Base-by-base conservation (phyloP, 2,329 filamentous ascomycete genomes). In the Fusarium guadeloupense region DNA sequence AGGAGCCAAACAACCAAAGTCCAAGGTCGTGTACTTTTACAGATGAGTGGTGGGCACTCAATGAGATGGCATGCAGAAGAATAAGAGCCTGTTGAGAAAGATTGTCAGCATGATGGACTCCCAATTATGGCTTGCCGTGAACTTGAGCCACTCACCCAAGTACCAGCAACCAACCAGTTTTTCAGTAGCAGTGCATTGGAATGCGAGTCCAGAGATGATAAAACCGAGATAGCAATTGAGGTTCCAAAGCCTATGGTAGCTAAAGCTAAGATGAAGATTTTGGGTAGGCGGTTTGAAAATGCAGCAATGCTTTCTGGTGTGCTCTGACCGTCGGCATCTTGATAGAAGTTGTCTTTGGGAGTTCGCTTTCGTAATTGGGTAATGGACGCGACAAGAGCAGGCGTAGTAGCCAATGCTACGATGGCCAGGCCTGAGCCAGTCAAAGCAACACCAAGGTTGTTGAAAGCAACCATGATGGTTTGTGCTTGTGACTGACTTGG, bases 311-410 rank as follows among this genome's bases (percentile, higher is more conserved):
- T 86, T 69, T 89, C 86, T 34, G 84, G 80, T 0, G 86, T 89
- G 26, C 88, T 89, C 61, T 83, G 80, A 42, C 90, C 90, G 74
- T 93, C 90, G 59, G 81, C 76, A 69, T 93, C 90, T 65, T 87
- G 78, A 69, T 93, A 93, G 12, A 81, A 77, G 10, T 81, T 75
- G 34, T 82, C 77, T 53, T 75, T 76, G 9, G 76, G 73, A 5
- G 69, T 70, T 20, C 73, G 72, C 33, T 71, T 67, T 26, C 72
- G 74, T 30, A 74, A 54, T 54, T 80, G 78, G 26, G 64, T 63
- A 39, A 73, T 30, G 30, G 77, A 64, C 37, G 73, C 72, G 31
- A 71, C 54, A 19, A 78, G 28, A 34, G 76, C 75, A 9, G 79
- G 79, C 7, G 76, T 44, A 12, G 78, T 75, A 41, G 75, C 69